Percentiles rank a stretch among this genome's conserved stretches.
phyloP scores from a whole-genome alignment of 2,329 filamentous ascomycete species.

The Exophiala sideris region DNA sequence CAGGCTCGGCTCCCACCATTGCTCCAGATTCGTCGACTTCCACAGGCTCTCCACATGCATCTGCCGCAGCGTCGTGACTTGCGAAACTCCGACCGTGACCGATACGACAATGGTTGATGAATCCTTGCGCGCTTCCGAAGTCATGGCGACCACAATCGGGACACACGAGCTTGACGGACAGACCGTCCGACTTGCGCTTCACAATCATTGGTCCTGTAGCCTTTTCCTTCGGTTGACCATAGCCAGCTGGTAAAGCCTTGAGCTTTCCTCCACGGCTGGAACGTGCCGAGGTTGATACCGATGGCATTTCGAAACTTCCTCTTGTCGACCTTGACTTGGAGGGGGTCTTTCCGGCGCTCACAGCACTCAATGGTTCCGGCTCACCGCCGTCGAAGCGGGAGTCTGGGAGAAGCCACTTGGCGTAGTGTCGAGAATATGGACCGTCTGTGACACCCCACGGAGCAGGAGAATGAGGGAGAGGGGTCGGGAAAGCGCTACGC shows the following conservation, averaged over 20 bases:
- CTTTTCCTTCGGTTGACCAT: conserved; percentile 73
- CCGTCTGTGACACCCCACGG: conserved; percentile 90
- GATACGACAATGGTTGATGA: conserved; percentile 98
- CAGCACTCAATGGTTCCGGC: conserved; percentile 27
- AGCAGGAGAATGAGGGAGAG: conserved; percentile 67
- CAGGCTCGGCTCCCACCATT: conserved; percentile 40
- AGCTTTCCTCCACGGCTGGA: conserved; percentile 60
- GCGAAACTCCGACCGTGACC: conserved; percentile 91
- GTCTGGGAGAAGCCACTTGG: conserved; percentile 91
- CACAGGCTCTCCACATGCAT: conserved; percentile 79
- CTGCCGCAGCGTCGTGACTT: conserved; percentile 89
- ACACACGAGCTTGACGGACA: conserved; percentile 87
- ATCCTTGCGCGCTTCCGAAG: conserved; percentile 96
- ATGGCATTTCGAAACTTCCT: conserved; percentile 62
- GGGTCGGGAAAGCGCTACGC: conserved; percentile 17
- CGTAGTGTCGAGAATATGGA: conserved; percentile 90
- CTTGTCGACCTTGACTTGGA: conserved; percentile 75
- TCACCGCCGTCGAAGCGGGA: conserved; percentile 72
- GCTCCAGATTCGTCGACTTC: conserved; percentile 62
- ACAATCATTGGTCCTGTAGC: conserved; percentile 72
- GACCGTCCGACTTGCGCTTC: conserved; percentile 76
- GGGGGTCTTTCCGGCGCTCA: conserved; percentile 40
- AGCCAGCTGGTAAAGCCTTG: conserved; percentile 66
- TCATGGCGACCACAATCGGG: conserved; percentile 82
- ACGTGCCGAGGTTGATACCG: conserved; percentile 54